Base-by-base conservation (phyloP, 176 grass and related monocot genomes). In the Oryza australiensis region DNA sequence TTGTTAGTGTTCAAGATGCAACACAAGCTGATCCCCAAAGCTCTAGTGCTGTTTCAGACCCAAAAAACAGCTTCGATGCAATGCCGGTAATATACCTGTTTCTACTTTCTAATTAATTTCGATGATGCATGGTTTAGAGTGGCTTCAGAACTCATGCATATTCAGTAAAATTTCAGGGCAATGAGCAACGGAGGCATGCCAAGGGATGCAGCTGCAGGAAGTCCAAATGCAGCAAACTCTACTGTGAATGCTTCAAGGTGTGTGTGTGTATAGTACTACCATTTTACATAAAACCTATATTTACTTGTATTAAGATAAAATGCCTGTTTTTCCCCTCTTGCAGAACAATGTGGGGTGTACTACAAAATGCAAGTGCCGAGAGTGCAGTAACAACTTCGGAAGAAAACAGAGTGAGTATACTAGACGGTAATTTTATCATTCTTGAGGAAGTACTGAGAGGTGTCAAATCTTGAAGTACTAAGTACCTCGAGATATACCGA, bases 171-270 rank as follows among this genome's bases (percentile, higher is more conserved):
- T 60, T 66, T n/a, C 45, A 80, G 78, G 42, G 29, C 6, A 12
- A 37, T 26, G 29, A 38, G 45, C 22, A 23, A 38, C 20, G 16
- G 29, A 49, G 20, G 26, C 37, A 62, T 45, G 53, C 7, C 9
- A 53, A 53, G 41, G 60, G 43, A 5, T 84, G 82, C 46, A 57
- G 0, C 3, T 84, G 73, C 73, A 23, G 0, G 24, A n/a, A 15
- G 46, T n/a, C 5, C 3, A 43, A 42, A 49, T 84, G 73, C 64
- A 12, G 26, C 3, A 2, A 43, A 10, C 4, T 15, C 16, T 16
- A 23, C 5, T 84, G 82, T n/a, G 15, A 29, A 32, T 76, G 73
- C 72, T 76, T 24, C 33, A 42, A 20, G 34, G 73, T 69, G 62
- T 67, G n/a, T 48, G 1, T 68, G 15, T 84, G 10, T 15, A 74